These are phyloP conservation scores for Heritiera fomes DNA, from an alignment of 345 rosid genomes.

Conservation along the genomic window DNA sequence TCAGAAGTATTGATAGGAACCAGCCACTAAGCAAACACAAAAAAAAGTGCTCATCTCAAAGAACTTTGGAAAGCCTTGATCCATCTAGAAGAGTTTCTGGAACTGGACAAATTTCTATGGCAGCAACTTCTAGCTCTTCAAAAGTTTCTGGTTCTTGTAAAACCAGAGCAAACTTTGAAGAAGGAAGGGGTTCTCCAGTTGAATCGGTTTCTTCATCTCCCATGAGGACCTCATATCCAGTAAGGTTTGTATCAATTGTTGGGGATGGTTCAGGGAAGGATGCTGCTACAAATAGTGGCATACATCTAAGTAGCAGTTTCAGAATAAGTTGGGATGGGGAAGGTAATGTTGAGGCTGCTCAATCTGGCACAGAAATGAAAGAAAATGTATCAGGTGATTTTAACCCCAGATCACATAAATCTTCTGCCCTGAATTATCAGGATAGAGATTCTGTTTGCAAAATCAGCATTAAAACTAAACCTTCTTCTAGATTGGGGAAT, in stretches of 20 bases:
- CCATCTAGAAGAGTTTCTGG: conserved; percentile 39
- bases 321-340: conserved; percentile 29
- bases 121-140: conserved; percentile 64
- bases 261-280: conserved; percentile 19
- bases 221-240: conserved; percentile 39
- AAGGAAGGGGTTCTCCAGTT: conserved; percentile 44
- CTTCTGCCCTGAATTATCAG: conserved; percentile 1
- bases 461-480: conserved; percentile 20
- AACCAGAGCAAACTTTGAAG: conserved; percentile 36
- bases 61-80: conserved; percentile 26
- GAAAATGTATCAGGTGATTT: conserved; percentile 30
- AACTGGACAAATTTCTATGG: conserved; percentile 40
- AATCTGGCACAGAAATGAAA: conserved; percentile 18
- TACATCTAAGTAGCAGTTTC: conserved; percentile 24
- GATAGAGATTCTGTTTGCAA: conserved; percentile 17
- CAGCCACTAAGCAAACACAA: conserved; percentile 23
- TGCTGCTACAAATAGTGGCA: conserved; percentile 22
- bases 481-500: conserved; percentile 23
- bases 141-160: conserved; percentile 52
- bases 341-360: conserved; percentile 21
- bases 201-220: conserved; percentile 63
- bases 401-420: conserved; percentile 23
- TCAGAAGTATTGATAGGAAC: conserved; percentile 30
- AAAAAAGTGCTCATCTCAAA: conserved; percentile 26
- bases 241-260: conserved; percentile 29